These are phyloP conservation scores for Collybiopsis luxurians DNA, from an alignment of 768 basidiomycete species.

Conservation along the genomic window DNA sequence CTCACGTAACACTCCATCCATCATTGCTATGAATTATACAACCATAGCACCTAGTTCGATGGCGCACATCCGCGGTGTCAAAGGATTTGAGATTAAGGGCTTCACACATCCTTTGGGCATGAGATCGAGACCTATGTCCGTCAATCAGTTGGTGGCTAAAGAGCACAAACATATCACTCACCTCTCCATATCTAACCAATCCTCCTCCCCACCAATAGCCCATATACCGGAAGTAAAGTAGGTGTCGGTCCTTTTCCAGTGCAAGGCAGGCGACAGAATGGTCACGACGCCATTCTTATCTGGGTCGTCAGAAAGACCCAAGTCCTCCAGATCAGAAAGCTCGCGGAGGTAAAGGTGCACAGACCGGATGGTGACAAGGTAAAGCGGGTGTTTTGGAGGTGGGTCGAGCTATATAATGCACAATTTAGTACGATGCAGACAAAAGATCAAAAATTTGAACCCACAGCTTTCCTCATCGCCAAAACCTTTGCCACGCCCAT, in stretches of 20 bases:
- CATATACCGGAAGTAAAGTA: constrained; percentile 40
- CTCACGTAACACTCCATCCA: constrained; percentile 79
- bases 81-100: constrained; percentile 59
- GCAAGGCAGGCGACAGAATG: constrained; percentile 54
- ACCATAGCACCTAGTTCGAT: constrained; percentile 74
- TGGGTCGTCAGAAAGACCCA: constrained; percentile 50
- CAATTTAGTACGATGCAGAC: not conserved
- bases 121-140: constrained; percentile 38
- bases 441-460: constrained; percentile 14
- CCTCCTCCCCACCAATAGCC: constrained; percentile 41
- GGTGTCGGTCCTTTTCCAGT: constrained; percentile 36
- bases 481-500: constrained; percentile 77
- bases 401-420: constrained; percentile 54
- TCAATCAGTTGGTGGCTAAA: not conserved
- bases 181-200: constrained; percentile 42
- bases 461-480: constrained; percentile 63
- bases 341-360: constrained; percentile 73
- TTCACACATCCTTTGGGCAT: constrained; percentile 43
- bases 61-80: constrained; percentile 67
- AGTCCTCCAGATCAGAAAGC: constrained; percentile 63
- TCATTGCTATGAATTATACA: constrained; percentile 62
- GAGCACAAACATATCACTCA: constrained; percentile 17
- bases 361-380: constrained; percentile 58
- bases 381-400: constrained; percentile 59
- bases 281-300: constrained; percentile 51